A percentile compares a stretch with the other conserved stretches of the same genome.
Conservation (phyloP, 2,329 filamentous ascomycete genomes). For the Cadophora sp. region DNA sequence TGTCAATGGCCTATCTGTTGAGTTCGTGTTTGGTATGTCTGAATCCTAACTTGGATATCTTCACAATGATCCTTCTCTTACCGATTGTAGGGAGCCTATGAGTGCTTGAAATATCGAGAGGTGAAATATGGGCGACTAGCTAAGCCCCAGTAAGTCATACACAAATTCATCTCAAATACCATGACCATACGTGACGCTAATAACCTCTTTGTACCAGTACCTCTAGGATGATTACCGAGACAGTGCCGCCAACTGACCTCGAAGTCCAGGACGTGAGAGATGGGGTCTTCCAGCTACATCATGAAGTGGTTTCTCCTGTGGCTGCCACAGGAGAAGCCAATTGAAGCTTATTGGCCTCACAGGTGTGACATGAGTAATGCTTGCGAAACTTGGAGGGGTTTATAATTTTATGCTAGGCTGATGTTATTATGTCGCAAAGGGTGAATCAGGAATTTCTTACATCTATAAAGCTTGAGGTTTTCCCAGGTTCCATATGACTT, state of each 20-base stretch:
- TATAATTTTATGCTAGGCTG: not conserved
- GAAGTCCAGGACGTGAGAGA: not conserved
- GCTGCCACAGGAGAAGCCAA: not conserved
- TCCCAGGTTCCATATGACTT: not conserved
- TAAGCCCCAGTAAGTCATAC: not conserved
- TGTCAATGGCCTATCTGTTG: not conserved
- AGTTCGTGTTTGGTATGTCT: not conserved
- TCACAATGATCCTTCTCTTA: not conserved
- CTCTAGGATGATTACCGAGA: not conserved
- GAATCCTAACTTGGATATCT: not conserved
- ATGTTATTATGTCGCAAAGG: slow-evolving; percentile 4
- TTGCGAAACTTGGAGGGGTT: not conserved
- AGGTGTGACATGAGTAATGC: not conserved
- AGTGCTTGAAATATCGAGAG: not conserved
- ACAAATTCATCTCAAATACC: not conserved
- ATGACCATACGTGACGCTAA: not conserved
- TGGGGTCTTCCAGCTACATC: slow-evolving; percentile 1
- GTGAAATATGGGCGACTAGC: slow-evolving; percentile 1
- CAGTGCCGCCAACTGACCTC: not conserved
- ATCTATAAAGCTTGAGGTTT: not conserved
- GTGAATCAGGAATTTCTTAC: not conserved
- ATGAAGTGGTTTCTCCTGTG: not conserved
- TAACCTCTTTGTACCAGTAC: not conserved
- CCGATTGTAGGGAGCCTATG: not conserved
- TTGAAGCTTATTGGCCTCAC: not conserved